phyloP scores from a whole-genome alignment of 352 stramenopile genomes.

The Phytophthora tentaculata region DNA sequence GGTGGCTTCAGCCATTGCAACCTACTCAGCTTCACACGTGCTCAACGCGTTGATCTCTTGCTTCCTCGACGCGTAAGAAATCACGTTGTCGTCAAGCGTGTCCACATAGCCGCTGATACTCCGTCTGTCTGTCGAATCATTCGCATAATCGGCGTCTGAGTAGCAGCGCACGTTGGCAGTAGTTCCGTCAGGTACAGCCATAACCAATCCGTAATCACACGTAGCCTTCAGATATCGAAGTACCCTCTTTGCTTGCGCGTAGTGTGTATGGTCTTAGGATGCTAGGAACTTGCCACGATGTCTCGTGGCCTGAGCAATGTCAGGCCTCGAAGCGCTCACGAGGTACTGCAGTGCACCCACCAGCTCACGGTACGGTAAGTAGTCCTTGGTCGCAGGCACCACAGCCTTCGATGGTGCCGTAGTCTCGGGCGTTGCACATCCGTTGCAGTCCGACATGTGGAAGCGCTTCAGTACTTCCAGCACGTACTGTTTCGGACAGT shows the following conservation, averaged over 20 bases:
- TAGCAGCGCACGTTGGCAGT: background rate
- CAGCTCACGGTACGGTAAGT: background rate
- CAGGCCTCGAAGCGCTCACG: background rate
- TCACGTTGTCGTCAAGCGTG: slow-evolving; percentile 22
- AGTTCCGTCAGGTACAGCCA: background rate
- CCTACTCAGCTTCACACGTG: slow-evolving; percentile 34
- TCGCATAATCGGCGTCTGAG: slow-evolving; percentile 4
- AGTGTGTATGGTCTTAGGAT: background rate
- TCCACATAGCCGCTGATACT: slow-evolving; percentile 34
- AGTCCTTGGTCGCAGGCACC: background rate
- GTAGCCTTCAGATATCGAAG: background rate
- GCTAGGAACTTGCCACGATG: background rate
- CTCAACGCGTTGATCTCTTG: slow-evolving; percentile 29
- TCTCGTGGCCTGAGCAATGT: no score
- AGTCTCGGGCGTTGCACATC: background rate
- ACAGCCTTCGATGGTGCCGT: background rate
- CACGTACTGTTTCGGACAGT: background rate
- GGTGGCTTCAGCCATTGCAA: slow-evolving; percentile 28
- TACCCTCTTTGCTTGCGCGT: background rate
- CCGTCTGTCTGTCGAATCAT: slow-evolving; percentile 4
- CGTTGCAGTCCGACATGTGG: background rate
- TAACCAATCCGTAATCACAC: background rate
- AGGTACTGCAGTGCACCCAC: slow-evolving; percentile 1
- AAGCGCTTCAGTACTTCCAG: background rate
- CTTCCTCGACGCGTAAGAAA: slow-evolving; percentile 31